Conservation (phyloP, 305 asterid species). For the Solanum hybrid region DNA sequence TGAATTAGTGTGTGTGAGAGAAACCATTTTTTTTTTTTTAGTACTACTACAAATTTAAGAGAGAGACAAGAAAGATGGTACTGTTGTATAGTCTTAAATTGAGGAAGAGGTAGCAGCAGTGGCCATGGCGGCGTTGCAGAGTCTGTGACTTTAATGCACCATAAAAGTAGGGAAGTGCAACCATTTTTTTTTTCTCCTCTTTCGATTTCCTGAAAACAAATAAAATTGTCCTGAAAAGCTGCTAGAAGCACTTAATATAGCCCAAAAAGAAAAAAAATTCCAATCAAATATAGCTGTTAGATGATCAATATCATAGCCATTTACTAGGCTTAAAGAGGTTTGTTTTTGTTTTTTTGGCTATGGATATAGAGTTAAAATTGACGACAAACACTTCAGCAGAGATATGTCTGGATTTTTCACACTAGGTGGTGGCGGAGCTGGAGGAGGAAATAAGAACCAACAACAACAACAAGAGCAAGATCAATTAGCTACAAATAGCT, state of each 20-base stretch:
- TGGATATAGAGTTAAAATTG: slow-evolving; percentile 41
- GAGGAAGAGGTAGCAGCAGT: slow-evolving; percentile 50
- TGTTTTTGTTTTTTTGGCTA: slow-evolving; percentile 2
- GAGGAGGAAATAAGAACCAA: slow-evolving; percentile 13
- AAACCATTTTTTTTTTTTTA: background rate
- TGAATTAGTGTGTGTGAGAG: slow-evolving; percentile 7
- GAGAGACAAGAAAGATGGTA: slow-evolving; percentile 18
- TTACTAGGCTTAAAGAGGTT: background rate
- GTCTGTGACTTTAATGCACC: slow-evolving; percentile 45
- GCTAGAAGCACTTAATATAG: background rate
- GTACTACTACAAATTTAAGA: slow-evolving; percentile 2
- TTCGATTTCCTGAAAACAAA: slow-evolving; percentile 2
- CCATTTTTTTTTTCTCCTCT: background rate
- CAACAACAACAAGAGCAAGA: slow-evolving; percentile 15
- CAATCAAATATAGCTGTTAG: background rate
- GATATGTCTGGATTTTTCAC: slow-evolving; percentile 82
- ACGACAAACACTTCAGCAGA: slow-evolving; percentile 14
- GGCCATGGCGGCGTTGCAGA: slow-evolving; percentile 99
- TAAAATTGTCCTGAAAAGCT: background rate
- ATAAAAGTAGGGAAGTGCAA: background rate
- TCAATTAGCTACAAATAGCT: slow-evolving; percentile 20
- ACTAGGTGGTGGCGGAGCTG: slow-evolving; percentile 29
- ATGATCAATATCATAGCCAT: background rate
- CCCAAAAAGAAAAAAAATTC: background rate
- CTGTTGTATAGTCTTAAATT: background rate